Percentiles rank a stretch among this genome's conserved stretches.
Evolutionary conservation across 129 eudicot species (phyloP).

Genomic region (Erigeron canadensis): DNA sequence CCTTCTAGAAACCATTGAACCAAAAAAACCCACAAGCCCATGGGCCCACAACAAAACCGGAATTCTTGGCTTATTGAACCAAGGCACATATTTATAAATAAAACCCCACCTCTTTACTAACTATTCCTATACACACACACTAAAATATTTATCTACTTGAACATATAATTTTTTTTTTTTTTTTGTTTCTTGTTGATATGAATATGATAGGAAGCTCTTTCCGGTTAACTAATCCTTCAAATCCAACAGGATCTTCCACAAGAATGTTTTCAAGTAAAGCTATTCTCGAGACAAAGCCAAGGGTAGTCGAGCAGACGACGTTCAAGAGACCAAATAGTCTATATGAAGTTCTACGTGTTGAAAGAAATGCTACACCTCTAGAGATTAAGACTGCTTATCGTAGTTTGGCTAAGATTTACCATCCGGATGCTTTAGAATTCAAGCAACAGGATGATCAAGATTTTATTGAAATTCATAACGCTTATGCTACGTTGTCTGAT

Average conservation of each 20-base stretch:
- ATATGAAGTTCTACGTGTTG: slow-evolving; percentile 67
- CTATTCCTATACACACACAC: not conserved
- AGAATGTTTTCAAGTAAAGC: slow-evolving; percentile 14
- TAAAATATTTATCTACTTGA: not conserved
- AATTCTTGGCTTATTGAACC: slow-evolving; percentile 2
- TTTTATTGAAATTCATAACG: slow-evolving; percentile 60
- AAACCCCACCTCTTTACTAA: not conserved
- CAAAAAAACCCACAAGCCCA: not conserved
- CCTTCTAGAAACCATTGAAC: slow-evolving; percentile 19
- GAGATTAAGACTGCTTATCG: slow-evolving; percentile 90
- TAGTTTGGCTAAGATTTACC: slow-evolving; percentile 76
- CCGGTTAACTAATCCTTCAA: slow-evolving; percentile 9
- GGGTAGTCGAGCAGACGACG: not conserved
- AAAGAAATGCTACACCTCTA: slow-evolving; percentile 48
- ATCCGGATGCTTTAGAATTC: slow-evolving; percentile 61
- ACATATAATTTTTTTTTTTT: not conserved
- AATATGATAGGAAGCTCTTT: slow-evolving; percentile 27
- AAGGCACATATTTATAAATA: not conserved
- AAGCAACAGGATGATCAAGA: slow-evolving; percentile 41
- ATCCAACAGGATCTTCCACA: slow-evolving; percentile 10
- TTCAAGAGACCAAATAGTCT: slow-evolving; percentile 20
- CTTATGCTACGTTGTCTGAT: slow-evolving; percentile 74
- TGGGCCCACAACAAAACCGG: not conserved
- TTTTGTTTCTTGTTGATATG: not conserved
- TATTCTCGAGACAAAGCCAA: slow-evolving; percentile 28